Conservation (phyloP, 306 rosid species). For the Aeschynomene evenia region DNA sequence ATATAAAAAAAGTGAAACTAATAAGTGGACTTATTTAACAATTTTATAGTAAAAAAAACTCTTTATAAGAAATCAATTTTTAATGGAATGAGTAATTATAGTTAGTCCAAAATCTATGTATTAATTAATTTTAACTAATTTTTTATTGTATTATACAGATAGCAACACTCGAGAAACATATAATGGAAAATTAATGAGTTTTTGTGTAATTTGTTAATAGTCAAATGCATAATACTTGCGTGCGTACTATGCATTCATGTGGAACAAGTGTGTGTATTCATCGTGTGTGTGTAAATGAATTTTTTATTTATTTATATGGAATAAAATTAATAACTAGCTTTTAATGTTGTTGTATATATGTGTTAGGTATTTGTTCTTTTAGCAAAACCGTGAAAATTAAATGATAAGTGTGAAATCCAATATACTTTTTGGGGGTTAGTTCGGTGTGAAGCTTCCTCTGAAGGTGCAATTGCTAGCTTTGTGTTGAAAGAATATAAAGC, state of each 20-base stretch:
- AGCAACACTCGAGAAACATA: background rate
- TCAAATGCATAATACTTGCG: slow-evolving; percentile 53
- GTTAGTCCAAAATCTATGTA: too few species aligned
- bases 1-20: too few species aligned
- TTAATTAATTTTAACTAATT: too few species aligned
- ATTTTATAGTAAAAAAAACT: too few species aligned
- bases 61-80: too few species aligned
- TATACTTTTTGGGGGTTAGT: background rate
- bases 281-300: background rate
- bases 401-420: background rate
- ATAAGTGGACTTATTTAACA: too few species aligned
- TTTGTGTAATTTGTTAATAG: slow-evolving; percentile 23
- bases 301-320: too few species aligned
- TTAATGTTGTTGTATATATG: background rate
- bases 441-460: slow-evolving; percentile 11
- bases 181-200: background rate
- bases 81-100: too few species aligned
- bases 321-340: background rate
- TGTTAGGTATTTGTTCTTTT: slow-evolving; percentile 14
- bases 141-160: too few species aligned
- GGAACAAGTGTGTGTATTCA: background rate
- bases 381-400: background rate
- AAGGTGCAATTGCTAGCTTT: slow-evolving; percentile 3
- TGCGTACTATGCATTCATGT: slow-evolving; percentile 11
- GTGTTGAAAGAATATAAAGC: background rate